phyloP scores from a whole-genome alignment of 2,329 filamentous ascomycete species.

The Monascus ruber region DNA sequence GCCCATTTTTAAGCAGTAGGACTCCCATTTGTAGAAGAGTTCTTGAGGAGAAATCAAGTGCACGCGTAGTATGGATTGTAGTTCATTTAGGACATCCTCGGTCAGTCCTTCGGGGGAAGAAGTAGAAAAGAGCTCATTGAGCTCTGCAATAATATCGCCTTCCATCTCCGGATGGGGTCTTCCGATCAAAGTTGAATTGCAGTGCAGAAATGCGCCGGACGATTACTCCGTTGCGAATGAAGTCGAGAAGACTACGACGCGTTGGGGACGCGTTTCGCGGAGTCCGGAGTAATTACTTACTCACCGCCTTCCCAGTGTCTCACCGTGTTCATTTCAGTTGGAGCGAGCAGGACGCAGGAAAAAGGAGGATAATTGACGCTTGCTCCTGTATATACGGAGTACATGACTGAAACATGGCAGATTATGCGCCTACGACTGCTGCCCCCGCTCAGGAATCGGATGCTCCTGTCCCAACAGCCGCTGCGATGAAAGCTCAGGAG shows the following conservation, averaged over 20 bases:
- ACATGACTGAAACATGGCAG: too few relatives aligned
- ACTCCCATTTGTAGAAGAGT: slow-evolving; percentile 97
- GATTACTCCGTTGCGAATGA: not conserved
- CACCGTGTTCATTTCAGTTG: too few relatives aligned
- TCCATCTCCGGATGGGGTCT: slow-evolving; percentile 20
- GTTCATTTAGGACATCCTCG: slow-evolving; percentile 65
- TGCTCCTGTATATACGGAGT: too few relatives aligned
- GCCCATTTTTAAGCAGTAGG: slow-evolving; percentile 91
- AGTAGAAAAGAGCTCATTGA: slow-evolving; percentile 49
- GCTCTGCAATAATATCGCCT: slow-evolving; percentile 40
- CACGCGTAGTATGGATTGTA: slow-evolving; percentile 75
- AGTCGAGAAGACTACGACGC: not conserved
- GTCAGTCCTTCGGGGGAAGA: slow-evolving; percentile 50
- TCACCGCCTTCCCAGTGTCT: too few relatives aligned
- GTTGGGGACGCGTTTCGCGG: not conserved
- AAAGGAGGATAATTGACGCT: too few relatives aligned
- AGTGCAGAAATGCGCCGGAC: too few relatives aligned
- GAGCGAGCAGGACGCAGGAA: too few relatives aligned
- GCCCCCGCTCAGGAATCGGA: not conserved
- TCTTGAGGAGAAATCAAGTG: slow-evolving; percentile 75
- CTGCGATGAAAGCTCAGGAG: not conserved
- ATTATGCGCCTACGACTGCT: not conserved
- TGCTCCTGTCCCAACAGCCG: not conserved
- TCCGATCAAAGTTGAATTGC: not conserved
- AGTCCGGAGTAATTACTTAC: too few relatives aligned